These are phyloP conservation scores for Lodderomyces theae DNA, from an alignment of 1,139 yeast species.

Conservation along the genomic window DNA sequence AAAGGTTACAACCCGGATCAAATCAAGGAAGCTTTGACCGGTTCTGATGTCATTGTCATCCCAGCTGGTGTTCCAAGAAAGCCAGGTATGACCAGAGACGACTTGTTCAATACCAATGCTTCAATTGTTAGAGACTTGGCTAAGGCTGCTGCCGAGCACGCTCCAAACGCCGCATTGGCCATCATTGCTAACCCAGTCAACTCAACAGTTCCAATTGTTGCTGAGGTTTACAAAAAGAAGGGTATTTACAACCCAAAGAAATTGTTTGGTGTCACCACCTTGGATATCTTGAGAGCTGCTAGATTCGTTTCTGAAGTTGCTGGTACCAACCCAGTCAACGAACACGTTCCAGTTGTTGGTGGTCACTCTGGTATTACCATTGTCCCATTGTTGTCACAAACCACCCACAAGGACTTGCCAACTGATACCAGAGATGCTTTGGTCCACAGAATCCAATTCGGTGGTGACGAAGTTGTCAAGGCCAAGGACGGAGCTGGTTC, in stretches of 20 bases:
- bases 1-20: conserved; percentile 65
- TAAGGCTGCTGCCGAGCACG: conserved; percentile 67
- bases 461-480: conserved; percentile 95
- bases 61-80: conserved; percentile 98
- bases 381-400: conserved; percentile 79
- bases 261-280: conserved; percentile 88
- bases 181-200: conserved; percentile 94
- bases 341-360: conserved; percentile 82
- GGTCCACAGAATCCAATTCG: conserved; percentile 88
- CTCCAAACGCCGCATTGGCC: conserved; percentile 73
- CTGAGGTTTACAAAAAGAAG: conserved; percentile 74
- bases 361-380: conserved; percentile 97
- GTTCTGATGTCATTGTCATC: conserved; percentile 76
- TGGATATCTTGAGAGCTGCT: conserved; percentile 87
- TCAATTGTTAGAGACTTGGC: conserved; percentile 84
- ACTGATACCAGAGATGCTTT: conserved; percentile 62
- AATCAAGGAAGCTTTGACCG: conserved; percentile 61
- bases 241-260: conserved; percentile 76
- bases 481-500: conserved; percentile 96
- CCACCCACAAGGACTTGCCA: conserved; percentile 48
- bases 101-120: conserved; percentile 89
- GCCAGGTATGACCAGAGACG: conserved; percentile 98
- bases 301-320: conserved; percentile 67
- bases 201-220: conserved; percentile 92
- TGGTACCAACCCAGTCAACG: conserved; percentile 54